These are phyloP conservation scores for Leishmania mexicana DNA, from an alignment of 208 protist genomes.

Conservation along the genomic window DNA sequence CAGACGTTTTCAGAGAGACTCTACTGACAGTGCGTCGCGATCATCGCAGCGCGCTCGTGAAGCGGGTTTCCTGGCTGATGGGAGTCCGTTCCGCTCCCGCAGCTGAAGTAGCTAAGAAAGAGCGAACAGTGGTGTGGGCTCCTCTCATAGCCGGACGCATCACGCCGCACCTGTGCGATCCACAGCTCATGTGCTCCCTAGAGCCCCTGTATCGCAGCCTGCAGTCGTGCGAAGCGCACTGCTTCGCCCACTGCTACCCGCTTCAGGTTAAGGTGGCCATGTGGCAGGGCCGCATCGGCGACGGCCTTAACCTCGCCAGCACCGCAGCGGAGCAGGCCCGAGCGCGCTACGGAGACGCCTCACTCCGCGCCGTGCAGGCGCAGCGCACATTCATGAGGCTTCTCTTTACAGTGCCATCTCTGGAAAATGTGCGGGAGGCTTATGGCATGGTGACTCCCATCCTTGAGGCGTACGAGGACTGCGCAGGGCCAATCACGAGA, in stretches of 20 bases:
- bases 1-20: conserved; percentile 42
- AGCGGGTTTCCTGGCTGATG: conserved; percentile 63
- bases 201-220: conserved; percentile 51
- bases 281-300: conserved; percentile 58
- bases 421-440: conserved; percentile 45
- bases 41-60: conserved; percentile 46
- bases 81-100: conserved; percentile 28
- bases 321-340: conserved; percentile 31
- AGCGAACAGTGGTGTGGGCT: conserved; percentile 42
- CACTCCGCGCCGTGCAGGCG: conserved; percentile 49
- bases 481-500: conserved; percentile 60
- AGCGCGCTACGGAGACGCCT: conserved; percentile 31
- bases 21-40: conserved; percentile 42
- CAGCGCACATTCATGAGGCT: conserved; percentile 31
- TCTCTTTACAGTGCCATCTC: conserved; percentile 41
- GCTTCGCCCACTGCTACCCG: conserved; percentile 66
- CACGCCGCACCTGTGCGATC: conserved; percentile 54
- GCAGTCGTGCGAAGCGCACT: conserved; percentile 52
- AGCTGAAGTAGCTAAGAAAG: background rate
- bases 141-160: conserved; percentile 47
- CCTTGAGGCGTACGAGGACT: conserved; percentile 45
- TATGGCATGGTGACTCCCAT: conserved; percentile 38
- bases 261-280: conserved; percentile 59
- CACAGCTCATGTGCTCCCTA: conserved; percentile 39
- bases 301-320: conserved; percentile 50